Evolutionary conservation across 2,329 filamentous ascomycete species (phyloP).

Genomic region (Aspergillus jensenii): DNA sequence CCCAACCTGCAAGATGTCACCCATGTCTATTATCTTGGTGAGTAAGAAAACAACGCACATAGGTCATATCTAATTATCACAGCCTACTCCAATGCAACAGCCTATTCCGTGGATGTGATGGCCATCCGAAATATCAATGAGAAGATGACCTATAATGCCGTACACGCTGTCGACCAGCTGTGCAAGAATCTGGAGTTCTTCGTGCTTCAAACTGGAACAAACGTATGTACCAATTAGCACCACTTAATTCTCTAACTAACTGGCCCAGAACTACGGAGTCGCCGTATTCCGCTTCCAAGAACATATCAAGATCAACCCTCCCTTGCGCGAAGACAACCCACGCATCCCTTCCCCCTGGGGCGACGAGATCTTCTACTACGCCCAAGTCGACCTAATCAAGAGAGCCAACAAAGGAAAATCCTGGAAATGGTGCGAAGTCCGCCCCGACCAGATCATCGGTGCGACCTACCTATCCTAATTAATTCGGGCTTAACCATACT

Average conservation of each 20-base stretch:
- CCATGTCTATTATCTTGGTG: constrained; percentile 47
- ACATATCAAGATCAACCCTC: constrained; percentile 29
- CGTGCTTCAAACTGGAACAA: constrained; percentile 45
- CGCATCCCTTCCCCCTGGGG: constrained; percentile 45
- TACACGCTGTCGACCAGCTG: constrained; percentile 39
- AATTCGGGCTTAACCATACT: not conserved
- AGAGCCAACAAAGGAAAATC: constrained; percentile 36
- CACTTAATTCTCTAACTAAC: constrained; percentile 12
- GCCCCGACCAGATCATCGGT: constrained; percentile 44
- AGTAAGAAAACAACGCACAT: not conserved
- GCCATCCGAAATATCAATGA: constrained; percentile 40
- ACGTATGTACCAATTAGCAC: constrained; percentile 23
- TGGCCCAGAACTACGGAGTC: constrained; percentile 27
- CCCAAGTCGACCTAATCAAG: constrained; percentile 44
- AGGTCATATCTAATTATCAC: not conserved
- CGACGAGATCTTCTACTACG: constrained; percentile 49
- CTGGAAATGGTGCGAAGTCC: constrained; percentile 48
- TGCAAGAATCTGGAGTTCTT: constrained; percentile 41
- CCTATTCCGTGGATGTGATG: constrained; percentile 39
- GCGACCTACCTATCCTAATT: not conserved
- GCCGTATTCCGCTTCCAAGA: constrained; percentile 25
- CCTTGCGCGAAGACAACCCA: constrained; percentile 40
- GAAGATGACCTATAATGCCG: constrained; percentile 39
- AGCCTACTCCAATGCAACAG: constrained; percentile 24
- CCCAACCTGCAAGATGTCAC: constrained; percentile 40